Percentiles rank a stretch among this genome's conserved stretches.
Evolutionary conservation across 2,329 filamentous ascomycete species (phyloP).

Genomic region (Colletotrichum costaricense): DNA sequence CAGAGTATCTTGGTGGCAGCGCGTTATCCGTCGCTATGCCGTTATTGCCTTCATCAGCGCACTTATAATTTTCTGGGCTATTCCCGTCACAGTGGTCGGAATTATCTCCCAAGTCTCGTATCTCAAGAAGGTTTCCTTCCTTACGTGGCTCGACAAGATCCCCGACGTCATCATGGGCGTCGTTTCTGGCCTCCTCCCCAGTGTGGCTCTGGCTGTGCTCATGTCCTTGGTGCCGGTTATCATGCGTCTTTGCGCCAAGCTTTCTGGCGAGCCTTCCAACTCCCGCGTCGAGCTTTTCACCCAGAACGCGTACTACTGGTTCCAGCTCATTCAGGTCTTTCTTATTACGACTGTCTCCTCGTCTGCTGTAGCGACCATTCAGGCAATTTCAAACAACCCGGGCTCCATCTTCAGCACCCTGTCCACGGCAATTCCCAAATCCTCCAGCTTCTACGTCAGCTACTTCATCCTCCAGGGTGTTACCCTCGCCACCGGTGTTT

Average conservation of each 20-base stretch:
- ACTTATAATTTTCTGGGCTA: conserved; percentile 88
- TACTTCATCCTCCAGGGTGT: conserved; percentile 85
- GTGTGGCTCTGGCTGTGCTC: conserved; percentile 81
- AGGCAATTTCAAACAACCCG: conserved; percentile 73
- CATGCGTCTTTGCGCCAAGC: conserved; percentile 80
- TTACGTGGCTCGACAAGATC: conserved; percentile 77
- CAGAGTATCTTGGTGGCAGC: conserved; percentile 87
- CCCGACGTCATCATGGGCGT: conserved; percentile 81
- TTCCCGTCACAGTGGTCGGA: conserved; percentile 82
- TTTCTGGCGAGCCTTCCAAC: conserved; percentile 82
- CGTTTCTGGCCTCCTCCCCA: conserved; percentile 85
- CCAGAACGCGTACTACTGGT: conserved; percentile 91
- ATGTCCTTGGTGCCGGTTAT: conserved; percentile 89
- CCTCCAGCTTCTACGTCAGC: conserved; percentile 92
- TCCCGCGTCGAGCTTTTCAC: conserved; percentile 88
- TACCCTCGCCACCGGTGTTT: conserved; percentile 76
- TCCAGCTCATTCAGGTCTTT: conserved; percentile 93
- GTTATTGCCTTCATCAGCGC: conserved; percentile 79
- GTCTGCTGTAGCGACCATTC: conserved; percentile 77
- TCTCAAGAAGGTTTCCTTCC: conserved; percentile 73
- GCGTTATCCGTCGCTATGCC: conserved; percentile 76
- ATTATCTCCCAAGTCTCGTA: conserved; percentile 85
- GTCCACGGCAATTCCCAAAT: conserved; percentile 79
- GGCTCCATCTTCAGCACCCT: conserved; percentile 71
- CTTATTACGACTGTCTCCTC: conserved; percentile 86